Evolutionary conservation across 352 stramenopile genomes (phyloP).

Genomic region (Aphanomyces astaci): DNA sequence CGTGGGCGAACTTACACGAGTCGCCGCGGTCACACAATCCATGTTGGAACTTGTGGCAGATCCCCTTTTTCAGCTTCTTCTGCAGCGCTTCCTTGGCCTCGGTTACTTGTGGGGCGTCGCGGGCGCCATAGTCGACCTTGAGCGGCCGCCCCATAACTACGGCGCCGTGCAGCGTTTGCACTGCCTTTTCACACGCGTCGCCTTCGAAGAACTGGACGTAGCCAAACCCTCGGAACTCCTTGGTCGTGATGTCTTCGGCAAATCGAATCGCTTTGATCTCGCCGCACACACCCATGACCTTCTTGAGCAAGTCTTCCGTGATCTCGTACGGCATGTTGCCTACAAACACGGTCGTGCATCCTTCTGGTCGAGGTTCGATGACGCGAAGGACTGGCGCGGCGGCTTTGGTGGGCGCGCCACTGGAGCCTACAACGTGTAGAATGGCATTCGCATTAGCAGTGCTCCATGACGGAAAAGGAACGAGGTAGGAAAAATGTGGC

Average conservation of each 20-base stretch:
- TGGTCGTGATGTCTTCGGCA: conserved; percentile 76
- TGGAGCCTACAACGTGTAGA: not conserved
- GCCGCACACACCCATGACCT: conserved; percentile 71
- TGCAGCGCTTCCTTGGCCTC: conserved; percentile 56
- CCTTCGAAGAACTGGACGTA: conserved; percentile 92
- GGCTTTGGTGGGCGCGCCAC: not conserved
- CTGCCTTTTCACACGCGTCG: conserved; percentile 74
- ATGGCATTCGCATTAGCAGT: not conserved
- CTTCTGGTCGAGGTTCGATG: conserved; percentile 57
- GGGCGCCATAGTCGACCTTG: conserved; percentile 69
- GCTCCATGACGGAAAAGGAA: not conserved
- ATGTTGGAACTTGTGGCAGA: conserved; percentile 66
- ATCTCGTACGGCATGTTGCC: conserved; percentile 95
- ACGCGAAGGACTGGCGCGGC: conserved; percentile 35
- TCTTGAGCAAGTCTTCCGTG: conserved; percentile 79
- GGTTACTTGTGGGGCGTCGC: conserved; percentile 58
- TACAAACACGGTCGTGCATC: conserved; percentile 91
- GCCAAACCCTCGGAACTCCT: conserved; percentile 78
- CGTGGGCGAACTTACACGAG: conserved; percentile 64
- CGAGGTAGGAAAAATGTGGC: too few species aligned
- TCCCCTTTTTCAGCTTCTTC: conserved; percentile 66
- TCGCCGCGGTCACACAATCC: conserved; percentile 52
- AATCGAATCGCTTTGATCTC: conserved; percentile 75
- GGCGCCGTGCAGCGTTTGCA: conserved; percentile 60
- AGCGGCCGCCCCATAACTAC: conserved; percentile 79